phyloP scores from a whole-genome alignment of 164 flowering plant genomes.

The Vitis vinifera region DNA sequence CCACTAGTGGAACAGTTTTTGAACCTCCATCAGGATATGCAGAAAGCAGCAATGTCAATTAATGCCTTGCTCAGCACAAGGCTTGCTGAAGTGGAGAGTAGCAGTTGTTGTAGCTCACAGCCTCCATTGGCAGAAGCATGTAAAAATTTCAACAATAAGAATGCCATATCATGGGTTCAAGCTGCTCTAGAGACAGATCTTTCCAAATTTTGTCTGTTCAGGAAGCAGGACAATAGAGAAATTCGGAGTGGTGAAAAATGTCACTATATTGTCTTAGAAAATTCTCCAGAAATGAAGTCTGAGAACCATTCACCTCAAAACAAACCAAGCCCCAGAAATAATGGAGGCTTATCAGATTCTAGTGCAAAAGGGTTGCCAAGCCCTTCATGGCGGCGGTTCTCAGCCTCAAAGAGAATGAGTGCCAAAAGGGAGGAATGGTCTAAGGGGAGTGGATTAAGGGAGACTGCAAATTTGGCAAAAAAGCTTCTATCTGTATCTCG shows the following conservation, averaged over 20 bases:
- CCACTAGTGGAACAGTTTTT: slow-evolving; percentile 42
- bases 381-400: slow-evolving; percentile 14
- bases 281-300: slow-evolving; percentile 13
- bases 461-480: slow-evolving; percentile 37
- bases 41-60: slow-evolving; percentile 27
- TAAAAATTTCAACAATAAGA: slow-evolving; percentile 21
- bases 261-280: slow-evolving; percentile 40
- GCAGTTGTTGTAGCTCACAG: slow-evolving; percentile 10
- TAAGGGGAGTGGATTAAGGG: slow-evolving; percentile 35
- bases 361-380: slow-evolving; percentile 16
- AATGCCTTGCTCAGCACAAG: slow-evolving; percentile 28
- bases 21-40: slow-evolving; percentile 45
- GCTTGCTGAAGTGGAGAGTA: slow-evolving; percentile 14
- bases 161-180: slow-evolving; percentile 53
- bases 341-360: slow-evolving; percentile 5
- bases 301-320: slow-evolving; percentile 25
- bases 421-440: slow-evolving; percentile 26
- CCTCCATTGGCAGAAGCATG: slow-evolving; percentile 18
- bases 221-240: slow-evolving; percentile 26
- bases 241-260: slow-evolving; percentile 15
- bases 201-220: slow-evolving; percentile 42
- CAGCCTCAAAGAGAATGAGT: slow-evolving; percentile 21
- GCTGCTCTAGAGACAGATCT: slow-evolving; percentile 59
- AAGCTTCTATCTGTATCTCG: slow-evolving; percentile 41
- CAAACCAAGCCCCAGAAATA: slow-evolving; percentile 24